These are phyloP conservation scores for Hericium coralloides DNA, from an alignment of 768 basidiomycete species.

Conservation along the genomic window DNA sequence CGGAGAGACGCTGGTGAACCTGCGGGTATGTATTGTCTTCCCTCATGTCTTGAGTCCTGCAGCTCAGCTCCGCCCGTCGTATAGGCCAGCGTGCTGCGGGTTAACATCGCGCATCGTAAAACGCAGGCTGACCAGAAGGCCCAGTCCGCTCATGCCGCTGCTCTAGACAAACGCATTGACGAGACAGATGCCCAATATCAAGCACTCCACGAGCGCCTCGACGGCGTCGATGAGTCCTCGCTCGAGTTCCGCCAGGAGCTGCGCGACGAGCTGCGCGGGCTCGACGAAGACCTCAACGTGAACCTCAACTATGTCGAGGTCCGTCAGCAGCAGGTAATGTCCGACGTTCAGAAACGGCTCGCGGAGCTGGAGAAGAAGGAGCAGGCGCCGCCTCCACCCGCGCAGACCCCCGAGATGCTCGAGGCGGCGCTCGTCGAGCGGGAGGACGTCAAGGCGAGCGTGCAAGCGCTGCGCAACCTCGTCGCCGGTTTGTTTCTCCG, in stretches of 20 bases:
- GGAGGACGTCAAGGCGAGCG: constrained; percentile 20
- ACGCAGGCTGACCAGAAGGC: constrained; percentile 14
- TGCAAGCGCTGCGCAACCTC: constrained; percentile 7
- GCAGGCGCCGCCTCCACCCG: neutral
- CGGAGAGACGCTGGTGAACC: constrained; percentile 14
- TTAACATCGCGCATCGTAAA: constrained; percentile 16
- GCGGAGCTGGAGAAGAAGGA: neutral
- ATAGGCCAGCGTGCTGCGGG: constrained; percentile 13
- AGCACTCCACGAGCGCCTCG: neutral
- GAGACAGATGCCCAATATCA: constrained; percentile 7
- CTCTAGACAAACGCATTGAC: constrained; percentile 10
- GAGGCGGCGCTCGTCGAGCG: constrained; percentile 20
- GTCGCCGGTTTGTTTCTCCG: constrained; percentile 3
- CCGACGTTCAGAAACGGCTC: constrained; percentile 1
- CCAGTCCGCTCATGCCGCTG: constrained; percentile 11
- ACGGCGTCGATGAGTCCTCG: neutral
- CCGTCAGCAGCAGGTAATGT: neutral
- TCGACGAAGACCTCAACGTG: neutral
- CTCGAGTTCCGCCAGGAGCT: constrained; percentile 2
- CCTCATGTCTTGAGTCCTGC: neutral
- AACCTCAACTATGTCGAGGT: constrained; percentile 4
- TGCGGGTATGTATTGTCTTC: constrained; percentile 6
- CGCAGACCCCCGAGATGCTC: neutral
- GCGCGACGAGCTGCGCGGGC: neutral
- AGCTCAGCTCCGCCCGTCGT: neutral